Evolutionary conservation across 305 asterid genomes (phyloP).

Genomic region (Fraxinus sp.): DNA sequence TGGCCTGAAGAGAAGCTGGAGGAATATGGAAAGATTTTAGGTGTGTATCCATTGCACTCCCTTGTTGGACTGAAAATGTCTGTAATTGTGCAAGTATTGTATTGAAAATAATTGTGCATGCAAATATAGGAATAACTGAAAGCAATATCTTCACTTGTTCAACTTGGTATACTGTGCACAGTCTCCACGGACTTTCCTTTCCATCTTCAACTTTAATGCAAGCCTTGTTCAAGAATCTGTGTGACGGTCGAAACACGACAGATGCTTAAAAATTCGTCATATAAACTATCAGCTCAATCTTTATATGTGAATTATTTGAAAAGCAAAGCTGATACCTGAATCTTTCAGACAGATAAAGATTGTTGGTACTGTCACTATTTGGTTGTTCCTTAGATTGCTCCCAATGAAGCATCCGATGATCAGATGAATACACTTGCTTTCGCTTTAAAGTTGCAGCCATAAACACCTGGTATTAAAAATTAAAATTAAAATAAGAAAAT

Average conservation of each 20-base stretch:
- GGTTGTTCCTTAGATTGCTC: slow-evolving; percentile 29
- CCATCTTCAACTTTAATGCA: slow-evolving; percentile 56
- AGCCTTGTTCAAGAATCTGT: slow-evolving; percentile 88
- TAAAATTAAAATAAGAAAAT: not conserved
- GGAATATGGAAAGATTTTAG: slow-evolving; percentile 67
- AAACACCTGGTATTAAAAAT: slow-evolving; percentile 50
- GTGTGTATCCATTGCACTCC: slow-evolving; percentile 67
- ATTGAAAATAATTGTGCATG: slow-evolving; percentile 91
- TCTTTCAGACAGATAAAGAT: slow-evolving; percentile 50
- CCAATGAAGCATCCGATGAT: slow-evolving; percentile 64
- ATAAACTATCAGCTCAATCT: not conserved
- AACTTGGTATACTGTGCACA: slow-evolving; percentile 65
- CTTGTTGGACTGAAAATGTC: slow-evolving; percentile 95
- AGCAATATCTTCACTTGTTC: slow-evolving; percentile 77
- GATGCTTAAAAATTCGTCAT: not conserved
- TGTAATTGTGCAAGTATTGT: slow-evolving; percentile 86
- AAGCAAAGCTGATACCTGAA: slow-evolving; percentile 32
- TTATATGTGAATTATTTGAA: not conserved
- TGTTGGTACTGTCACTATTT: slow-evolving; percentile 26
- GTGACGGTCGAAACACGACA: not conserved
- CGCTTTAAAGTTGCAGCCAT: slow-evolving; percentile 82
- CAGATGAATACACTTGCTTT: slow-evolving; percentile 56
- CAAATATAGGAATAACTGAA: slow-evolving; percentile 71
- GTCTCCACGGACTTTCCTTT: slow-evolving; percentile 60
- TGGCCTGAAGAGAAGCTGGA: slow-evolving; percentile 92